Base-by-base conservation (phyloP, 108 stramenopile genomes). In the Discostella stelligeroides region DNA sequence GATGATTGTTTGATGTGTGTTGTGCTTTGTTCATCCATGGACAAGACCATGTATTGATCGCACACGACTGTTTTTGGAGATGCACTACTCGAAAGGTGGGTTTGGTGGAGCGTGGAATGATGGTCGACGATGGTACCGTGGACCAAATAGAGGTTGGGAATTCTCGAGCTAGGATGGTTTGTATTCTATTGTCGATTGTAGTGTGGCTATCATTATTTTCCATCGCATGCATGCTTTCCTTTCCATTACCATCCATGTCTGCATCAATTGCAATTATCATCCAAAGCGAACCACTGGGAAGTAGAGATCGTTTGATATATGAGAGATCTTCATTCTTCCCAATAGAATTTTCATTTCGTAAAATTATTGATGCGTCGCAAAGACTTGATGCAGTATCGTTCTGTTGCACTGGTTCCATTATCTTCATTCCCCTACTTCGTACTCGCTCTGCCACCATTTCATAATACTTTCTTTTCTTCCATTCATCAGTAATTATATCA, bases 11-110 rank as follows among this genome's bases (percentile, higher is more conserved):
- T n/a, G n/a, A n/a, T n/a, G 73, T 68, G 2, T 25, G 27, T 5
- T 67, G 40, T 11, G 42, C 24, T 29, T 74, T 74, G 20, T 79
- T 73, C 73, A 74, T 74, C 79, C 79, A 79, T 0, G 73, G 67
- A 58, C 79, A 79, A 4, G 64, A 50, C 70, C 69, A 70, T 25
- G 58, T 23, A 42, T 78, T 78, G 24, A 78, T 60, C 13, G 60
- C 34, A 43, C 76, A 78, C 23, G 63, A 23, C 25, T 69, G 46
- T 39, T 78, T 78, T 34, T 66, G 64, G 6, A 78, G 29, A 11
- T 39, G 30, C 37, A 62, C 23, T 25, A 54, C 42, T 15, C 42
- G 46, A 50, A 25, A 47, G 3, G 54, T n/a, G n/a, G n/a, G n/a
- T n/a, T n/a, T n/a, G n/a, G n/a, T n/a, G n/a, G n/a, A n/a, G n/a